A percentile compares a stretch with the other conserved stretches of the same genome.
phyloP scores from a whole-genome alignment of 169 alveolate species.

The Plasmodium gonderi region DNA sequence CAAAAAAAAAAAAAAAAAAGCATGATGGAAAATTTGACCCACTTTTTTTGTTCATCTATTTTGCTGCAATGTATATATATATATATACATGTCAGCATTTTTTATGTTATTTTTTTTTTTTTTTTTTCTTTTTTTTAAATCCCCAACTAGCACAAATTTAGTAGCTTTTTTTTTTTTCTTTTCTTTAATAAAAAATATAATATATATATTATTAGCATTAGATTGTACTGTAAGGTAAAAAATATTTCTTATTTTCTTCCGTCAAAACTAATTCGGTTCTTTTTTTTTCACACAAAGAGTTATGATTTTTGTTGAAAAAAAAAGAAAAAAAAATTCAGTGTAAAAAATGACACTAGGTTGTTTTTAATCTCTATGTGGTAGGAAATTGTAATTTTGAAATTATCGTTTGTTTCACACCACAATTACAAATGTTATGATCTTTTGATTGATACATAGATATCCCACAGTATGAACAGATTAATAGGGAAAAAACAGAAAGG shows the following conservation, averaged over 20 bases:
- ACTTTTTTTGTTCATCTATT: neutral
- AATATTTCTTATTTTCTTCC: no score
- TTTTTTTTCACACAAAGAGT: no score
- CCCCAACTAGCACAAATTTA: constrained; percentile 22
- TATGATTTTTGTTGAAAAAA: neutral
- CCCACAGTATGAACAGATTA: neutral
- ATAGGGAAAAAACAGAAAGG: no score
- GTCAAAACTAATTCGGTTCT: no score
- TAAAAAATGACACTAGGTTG: neutral
- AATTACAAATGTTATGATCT: neutral
- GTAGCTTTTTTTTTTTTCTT: constrained; percentile 4
- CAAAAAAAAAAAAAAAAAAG: no score
- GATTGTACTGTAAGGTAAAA: no score
- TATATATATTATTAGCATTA: neutral
- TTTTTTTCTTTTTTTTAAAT: constrained; percentile 13
- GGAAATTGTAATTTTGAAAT: neutral
- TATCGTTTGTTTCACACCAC: neutral
- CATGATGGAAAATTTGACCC: neutral
- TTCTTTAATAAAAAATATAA: neutral
- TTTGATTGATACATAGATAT: no score
- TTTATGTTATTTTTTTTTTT: neutral
- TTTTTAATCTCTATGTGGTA: neutral
- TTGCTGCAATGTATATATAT: neutral
- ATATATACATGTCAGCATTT: neutral
- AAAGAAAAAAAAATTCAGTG: neutral